Evolutionary conservation across 495 filamentous ascomycete species (phyloP).

Genomic region (Penicillium nucicola): DNA sequence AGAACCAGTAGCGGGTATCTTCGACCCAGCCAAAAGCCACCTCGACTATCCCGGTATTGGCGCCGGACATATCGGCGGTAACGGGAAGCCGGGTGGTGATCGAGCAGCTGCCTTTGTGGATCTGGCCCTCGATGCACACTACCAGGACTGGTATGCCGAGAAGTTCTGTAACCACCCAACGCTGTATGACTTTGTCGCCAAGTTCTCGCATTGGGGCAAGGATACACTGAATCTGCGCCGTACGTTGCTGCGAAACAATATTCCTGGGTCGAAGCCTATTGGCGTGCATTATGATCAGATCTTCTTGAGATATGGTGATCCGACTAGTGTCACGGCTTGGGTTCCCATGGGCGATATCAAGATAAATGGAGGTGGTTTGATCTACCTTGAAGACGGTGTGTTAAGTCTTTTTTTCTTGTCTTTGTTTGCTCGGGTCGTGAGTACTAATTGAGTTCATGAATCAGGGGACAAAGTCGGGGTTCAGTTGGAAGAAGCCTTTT

Average conservation of each 20-base stretch:
- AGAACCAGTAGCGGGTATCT: slow-evolving; percentile 47
- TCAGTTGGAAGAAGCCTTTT: slow-evolving; percentile 50
- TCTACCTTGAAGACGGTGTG: slow-evolving; percentile 55
- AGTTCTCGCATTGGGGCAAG: slow-evolving; percentile 53
- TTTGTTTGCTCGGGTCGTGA: background rate
- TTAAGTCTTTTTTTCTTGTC: background rate
- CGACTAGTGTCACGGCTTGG: slow-evolving; percentile 60
- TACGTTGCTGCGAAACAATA: slow-evolving; percentile 56
- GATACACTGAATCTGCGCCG: slow-evolving; percentile 46
- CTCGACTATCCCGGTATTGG: slow-evolving; percentile 56
- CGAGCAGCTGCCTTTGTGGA: slow-evolving; percentile 49
- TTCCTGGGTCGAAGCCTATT: slow-evolving; percentile 56
- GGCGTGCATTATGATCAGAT: slow-evolving; percentile 67
- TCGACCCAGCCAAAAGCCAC: slow-evolving; percentile 46
- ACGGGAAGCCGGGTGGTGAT: slow-evolving; percentile 45
- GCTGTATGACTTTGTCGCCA: slow-evolving; percentile 49
- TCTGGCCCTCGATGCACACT: slow-evolving; percentile 53
- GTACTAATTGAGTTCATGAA: slow-evolving; percentile 1
- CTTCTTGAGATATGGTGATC: slow-evolving; percentile 57
- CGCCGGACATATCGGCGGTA: slow-evolving; percentile 47
- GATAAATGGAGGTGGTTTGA: slow-evolving; percentile 56
- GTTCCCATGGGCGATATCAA: slow-evolving; percentile 61
- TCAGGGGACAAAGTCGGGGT: slow-evolving; percentile 38
- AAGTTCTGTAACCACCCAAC: slow-evolving; percentile 54
- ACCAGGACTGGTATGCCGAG: slow-evolving; percentile 55